Evolutionary conservation across 306 rosid genomes (phyloP).

Genomic region (Bauhinia variegata): DNA sequence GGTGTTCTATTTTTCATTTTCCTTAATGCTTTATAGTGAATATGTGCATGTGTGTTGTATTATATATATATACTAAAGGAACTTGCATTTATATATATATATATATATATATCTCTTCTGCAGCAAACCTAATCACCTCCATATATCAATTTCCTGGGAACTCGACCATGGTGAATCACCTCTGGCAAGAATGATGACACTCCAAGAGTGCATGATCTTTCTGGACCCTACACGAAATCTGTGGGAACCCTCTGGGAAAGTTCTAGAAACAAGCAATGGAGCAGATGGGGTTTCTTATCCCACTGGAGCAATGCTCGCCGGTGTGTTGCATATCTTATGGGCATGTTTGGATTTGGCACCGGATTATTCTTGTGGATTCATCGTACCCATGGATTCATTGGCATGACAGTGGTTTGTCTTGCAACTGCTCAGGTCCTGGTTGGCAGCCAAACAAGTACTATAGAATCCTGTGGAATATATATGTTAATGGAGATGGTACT

Average conservation of each 20-base stretch:
- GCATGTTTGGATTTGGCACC: constrained; percentile 20
- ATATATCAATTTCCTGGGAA: constrained; percentile 35
- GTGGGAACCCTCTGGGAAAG: constrained; percentile 31
- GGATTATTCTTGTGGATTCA: constrained; percentile 27
- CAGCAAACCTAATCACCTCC: too few relatives aligned
- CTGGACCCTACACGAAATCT: constrained; percentile 22
- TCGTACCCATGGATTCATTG: constrained; percentile 36
- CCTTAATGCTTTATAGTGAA: too few relatives aligned
- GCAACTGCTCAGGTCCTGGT: too few relatives aligned
- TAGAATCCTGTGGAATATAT: constrained; percentile 29
- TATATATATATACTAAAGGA: too few relatives aligned
- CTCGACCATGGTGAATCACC: constrained; percentile 5
- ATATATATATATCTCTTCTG: too few relatives aligned
- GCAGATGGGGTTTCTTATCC: constrained; percentile 53
- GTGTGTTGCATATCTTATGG: constrained; percentile 6
- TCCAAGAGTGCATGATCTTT: constrained; percentile 2
- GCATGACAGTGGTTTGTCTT: constrained; percentile 17
- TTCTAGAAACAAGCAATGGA: background rate
- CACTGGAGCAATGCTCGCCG: constrained; percentile 36
- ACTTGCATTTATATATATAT: too few relatives aligned
- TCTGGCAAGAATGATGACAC: constrained; percentile 42
- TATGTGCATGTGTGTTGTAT: too few relatives aligned
- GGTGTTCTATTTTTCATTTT: too few relatives aligned
- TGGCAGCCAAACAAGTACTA: background rate
- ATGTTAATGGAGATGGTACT: constrained; percentile 19